phyloP scores from a whole-genome alignment of 2,329 filamentous ascomycete genomes.

The Bretziella fagacearum region DNA sequence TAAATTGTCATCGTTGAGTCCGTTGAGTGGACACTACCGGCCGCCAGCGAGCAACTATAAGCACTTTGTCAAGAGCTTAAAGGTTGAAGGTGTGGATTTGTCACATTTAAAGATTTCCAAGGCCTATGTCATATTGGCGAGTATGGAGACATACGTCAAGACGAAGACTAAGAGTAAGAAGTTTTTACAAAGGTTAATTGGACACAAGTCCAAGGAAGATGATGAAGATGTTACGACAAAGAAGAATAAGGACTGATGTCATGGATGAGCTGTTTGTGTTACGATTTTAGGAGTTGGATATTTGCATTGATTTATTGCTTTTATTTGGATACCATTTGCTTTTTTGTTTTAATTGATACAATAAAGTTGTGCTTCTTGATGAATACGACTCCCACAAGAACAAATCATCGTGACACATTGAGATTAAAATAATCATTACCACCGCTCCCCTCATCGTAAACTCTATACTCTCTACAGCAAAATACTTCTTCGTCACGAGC shows the following conservation, averaged over 20 bases:
- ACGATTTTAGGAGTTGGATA: neutral
- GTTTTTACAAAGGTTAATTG: slow-evolving; percentile 23
- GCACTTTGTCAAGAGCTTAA: slow-evolving; percentile 58
- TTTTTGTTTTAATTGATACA: neutral
- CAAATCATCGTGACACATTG: neutral
- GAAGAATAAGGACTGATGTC: neutral
- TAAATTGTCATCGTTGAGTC: slow-evolving; percentile 55
- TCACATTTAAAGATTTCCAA: slow-evolving; percentile 61
- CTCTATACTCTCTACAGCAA: neutral
- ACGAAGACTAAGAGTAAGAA: slow-evolving; percentile 46
- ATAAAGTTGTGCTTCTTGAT: too few relatives aligned
- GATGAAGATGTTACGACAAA: slow-evolving; percentile 5
- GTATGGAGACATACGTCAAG: slow-evolving; percentile 63
- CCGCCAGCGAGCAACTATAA: slow-evolving; percentile 71
- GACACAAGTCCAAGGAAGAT: slow-evolving; percentile 7
- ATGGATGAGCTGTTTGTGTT: neutral
- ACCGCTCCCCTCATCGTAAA: neutral
- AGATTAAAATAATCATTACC: neutral
- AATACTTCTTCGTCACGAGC: slow-evolving; percentile 1
- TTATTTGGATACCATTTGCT: slow-evolving; percentile 5
- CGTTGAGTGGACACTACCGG: slow-evolving; percentile 63
- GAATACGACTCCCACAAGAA: too few relatives aligned
- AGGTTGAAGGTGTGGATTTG: slow-evolving; percentile 62
- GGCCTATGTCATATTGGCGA: slow-evolving; percentile 66
- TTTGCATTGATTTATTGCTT: neutral